Base-by-base conservation (phyloP, 1,284 basidiomycete species). In the Irpex sp. region DNA sequence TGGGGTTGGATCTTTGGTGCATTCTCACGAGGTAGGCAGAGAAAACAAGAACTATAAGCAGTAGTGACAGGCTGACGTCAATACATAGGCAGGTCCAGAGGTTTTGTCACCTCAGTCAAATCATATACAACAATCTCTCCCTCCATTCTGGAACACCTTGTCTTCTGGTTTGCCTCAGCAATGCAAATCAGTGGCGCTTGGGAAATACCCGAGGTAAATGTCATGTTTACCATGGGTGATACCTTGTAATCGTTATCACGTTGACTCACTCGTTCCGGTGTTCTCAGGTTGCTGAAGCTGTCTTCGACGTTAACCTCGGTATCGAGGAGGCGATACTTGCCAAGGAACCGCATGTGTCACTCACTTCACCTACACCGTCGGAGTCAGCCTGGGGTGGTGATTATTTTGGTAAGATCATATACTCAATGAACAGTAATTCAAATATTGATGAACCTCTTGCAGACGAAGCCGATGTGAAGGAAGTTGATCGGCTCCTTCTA, bases 1-100 rank as follows among this genome's bases (percentile, higher is more conserved):
- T 79, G 79, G 35, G 79, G 83, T 49, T 92, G 90, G 90, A 83
- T 84, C 3, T 90, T 91, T 63, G 89, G 90, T 2, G 81, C 77
- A 19, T 92, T 90, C 71, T 85, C 87, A 8, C 66, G 73, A 69
- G 85, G 90, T 87, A 61, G 60, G 74, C 68, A 5, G 8, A 5
- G 21, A 58, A 15, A 63, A 64, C 62, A 65, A 63, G 4, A 43
- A 37, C 37, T n/a, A 58, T 17, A 50, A n/a, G 13, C 15, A 2
- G 17, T 11, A 13, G n/a, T 55, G n/a, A 43, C 33, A 55, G 43
- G 37, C 17, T 57, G 11, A n/a, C 8, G 36, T 31, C 1, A 37
- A 53, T 62, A 37, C 57, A 55, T 62, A 89, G 88, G 83, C 19
- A 83, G 83, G 79, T 83, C 80, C 1, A 72, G 76, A 43, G 85